Percentiles rank a stretch among this genome's conserved stretches.
These are phyloP conservation scores for Immersiella caudata DNA, from an alignment of 495 filamentous ascomycete genomes.

Conservation along the genomic window DNA sequence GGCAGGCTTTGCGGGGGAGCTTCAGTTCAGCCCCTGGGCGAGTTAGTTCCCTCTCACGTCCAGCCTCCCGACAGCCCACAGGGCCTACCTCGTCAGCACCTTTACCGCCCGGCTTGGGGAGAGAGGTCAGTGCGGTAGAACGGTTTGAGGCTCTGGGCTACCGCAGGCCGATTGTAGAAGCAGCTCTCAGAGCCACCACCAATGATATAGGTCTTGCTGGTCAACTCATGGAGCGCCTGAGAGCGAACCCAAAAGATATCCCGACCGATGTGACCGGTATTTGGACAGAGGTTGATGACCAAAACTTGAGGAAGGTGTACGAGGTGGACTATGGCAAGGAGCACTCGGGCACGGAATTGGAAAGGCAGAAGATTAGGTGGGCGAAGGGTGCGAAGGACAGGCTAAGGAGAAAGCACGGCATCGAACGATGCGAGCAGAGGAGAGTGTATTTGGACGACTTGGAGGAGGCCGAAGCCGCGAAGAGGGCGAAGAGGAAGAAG, in stretches of 20 bases:
- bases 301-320: neutral
- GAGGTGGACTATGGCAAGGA: neutral
- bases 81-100: too few relatives aligned
- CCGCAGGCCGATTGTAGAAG: neutral
- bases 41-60: too few relatives aligned
- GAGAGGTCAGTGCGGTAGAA: neutral
- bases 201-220: neutral
- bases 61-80: too few relatives aligned
- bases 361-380: neutral
- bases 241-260: neutral
- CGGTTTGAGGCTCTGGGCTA: neutral
- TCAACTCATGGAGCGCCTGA: neutral
- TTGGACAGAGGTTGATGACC: neutral
- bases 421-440: neutral
- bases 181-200: neutral
- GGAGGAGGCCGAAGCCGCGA: neutral
- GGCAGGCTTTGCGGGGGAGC: too few relatives aligned
- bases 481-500: neutral
- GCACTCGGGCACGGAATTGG: neutral
- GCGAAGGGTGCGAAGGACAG: neutral
- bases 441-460: neutral
- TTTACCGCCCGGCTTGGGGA: too few relatives aligned
- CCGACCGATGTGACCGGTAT: neutral
- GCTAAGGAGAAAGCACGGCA: neutral
- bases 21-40: too few relatives aligned